Evolutionary conservation across 2,329 filamentous ascomycete species (phyloP), one percentile per base, ranked within the genome.

Genomic region (Neonectria sp.): DNA sequence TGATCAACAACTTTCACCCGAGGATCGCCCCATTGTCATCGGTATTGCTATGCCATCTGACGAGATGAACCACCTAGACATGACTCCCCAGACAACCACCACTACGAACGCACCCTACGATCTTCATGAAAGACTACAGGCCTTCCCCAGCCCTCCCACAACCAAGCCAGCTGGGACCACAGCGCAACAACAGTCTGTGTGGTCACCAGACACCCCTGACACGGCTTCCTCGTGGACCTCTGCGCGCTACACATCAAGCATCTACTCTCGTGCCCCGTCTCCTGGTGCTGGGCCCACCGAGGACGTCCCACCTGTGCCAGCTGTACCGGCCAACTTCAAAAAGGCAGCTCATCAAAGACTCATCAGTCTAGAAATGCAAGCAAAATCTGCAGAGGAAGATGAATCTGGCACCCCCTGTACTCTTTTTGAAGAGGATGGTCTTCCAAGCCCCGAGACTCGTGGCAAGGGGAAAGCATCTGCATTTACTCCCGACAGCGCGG

Each of bases 11-110:
- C 83, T 93, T 4, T 93, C 92, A 15, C 92, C 92, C 0, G 88
- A 87, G 65, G 90, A 92, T 73, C 85, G 89, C n/a, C 90, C 90
- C 1, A 94, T 94, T 66, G 86, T 92, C 48, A 94, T 94, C 70
- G 92, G 92, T 13, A 89, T 94, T 57, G 86, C 88, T 15, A 82
- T 94, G 52, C 88, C 91, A 3, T 86, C 89, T 15, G 77, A 77
- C 8, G 75, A 78, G 24, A 67, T 74, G 12, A 67, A 67, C 45
- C 69, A 63, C 35, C 73, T 68, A 1, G 68, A 71, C 31, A 81
- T 86, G 75, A 88, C 85, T 63, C 86, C 87, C n/a, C 83, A 86
- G 49, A 88, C 84, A 3, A 82, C 84, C 17, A 78, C 81, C 9
- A 75, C 83, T 29, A 80, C 82, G 55, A 83, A 81, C 82, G 70